Evolutionary conservation across 23 red algal genomes (phyloP), one percentile per base, ranked within the genome.

Genomic region (Chondrus crispus): DNA sequence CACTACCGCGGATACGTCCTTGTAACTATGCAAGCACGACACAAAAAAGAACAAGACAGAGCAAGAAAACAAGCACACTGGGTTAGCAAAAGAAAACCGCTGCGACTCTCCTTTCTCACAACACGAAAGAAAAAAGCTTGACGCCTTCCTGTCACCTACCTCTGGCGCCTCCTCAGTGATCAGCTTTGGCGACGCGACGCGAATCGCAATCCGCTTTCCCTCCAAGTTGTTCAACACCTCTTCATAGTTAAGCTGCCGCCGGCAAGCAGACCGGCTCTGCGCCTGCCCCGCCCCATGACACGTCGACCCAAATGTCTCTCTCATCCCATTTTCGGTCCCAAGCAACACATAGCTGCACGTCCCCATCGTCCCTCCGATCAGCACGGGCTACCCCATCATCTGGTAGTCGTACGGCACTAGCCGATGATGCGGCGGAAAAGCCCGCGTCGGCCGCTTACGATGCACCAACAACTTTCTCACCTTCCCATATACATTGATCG

Each of bases 281-380:
- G 93, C 93, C 20, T 93, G 70, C 36, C 96, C 96, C 36, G 96
- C 96, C 24, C 96, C 96, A 57, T 98, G 96, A 62, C 96, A 98
- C 13, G 96, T 98, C 49, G 83, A 90, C 14, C 96, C 96, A 89
- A 98, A 98, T 36, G 96, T 95, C 62, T 94, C 87, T 37, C 54
- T 46, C 96, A 98, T 98, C 26, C 88, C 93, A 58, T 68, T 45
- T 37, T 98, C 93, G 2, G 96, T 95, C 28, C 96, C 96, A 6
- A 91, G 83, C 13, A 98, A 68, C 37, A 98, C 68, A 71, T 98
- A 98, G 35, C 85, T 92, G 62, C 89, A 95, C 5, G 96, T 98
- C 26, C 96, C 96, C 96, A 98, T 98, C 4, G 93, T 98, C 44
- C 96, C 96, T 26, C 96, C 96, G 11, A 98, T 88, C 28, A 98